Base-by-base conservation (phyloP, 352 stramenopile genomes). In the Globisporangium polare region DNA sequence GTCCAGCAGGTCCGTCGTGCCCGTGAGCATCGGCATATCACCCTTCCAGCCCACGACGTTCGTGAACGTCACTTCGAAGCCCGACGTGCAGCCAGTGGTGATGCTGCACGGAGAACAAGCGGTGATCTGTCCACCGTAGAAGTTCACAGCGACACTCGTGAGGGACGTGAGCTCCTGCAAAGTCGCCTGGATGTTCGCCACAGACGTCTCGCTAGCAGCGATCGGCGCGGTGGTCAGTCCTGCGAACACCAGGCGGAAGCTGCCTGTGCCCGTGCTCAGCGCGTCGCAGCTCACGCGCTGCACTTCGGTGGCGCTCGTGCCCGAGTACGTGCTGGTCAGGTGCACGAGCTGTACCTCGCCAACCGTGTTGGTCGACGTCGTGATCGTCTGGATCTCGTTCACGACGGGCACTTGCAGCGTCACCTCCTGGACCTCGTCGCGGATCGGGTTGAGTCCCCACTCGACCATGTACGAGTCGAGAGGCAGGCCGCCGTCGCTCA, bases 261-360 rank as follows among this genome's bases (percentile, higher is more conserved):
- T 84, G 5, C 96, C 95, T 0, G 59, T 73, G 3, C 55, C 80
- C 0, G 62, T 57, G 45, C 79, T 91, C 35, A 72, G 82, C 9
- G 92, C 94, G 66, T 99, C 96, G 62, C 96, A 99, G 5, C 72
- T 80, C 41, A 99, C 80, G 26, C 79, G 68, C 72, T 99, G 96
- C 3, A 96, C 72, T 75, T 99, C 95, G 24, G 65, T 82, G 7
- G 60, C 59, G 7, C 69, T 33, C 24, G 76, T 60, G 12, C 85
- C 80, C 17, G 53, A 59, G 63, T 92, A 97, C 10, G 74, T 88
- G 13, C 80, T 92, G 5, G 86, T 96, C 66, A 97, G 62, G 18
- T 89, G 75, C 26, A 98, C 71, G 12, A 97, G 71, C 58, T 99
- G 96, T 2, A 98, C 80, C 71, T 98, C 95, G 15, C 70, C 78